phyloP scores from a whole-genome alignment of 2,329 filamentous ascomycete genomes.

The Claviceps digitariae region DNA sequence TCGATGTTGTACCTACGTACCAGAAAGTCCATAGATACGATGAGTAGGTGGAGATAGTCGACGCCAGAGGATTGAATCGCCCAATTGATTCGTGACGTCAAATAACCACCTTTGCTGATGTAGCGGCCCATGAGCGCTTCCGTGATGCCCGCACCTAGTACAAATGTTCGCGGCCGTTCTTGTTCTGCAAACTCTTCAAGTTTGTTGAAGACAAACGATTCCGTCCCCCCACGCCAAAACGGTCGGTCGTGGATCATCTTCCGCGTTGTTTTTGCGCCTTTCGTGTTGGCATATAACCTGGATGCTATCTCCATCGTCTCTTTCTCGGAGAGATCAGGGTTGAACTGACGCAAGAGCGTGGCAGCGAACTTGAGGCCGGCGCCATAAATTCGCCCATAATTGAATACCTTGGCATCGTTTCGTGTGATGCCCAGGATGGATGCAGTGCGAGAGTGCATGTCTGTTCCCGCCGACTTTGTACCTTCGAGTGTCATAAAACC shows the following conservation, averaged over 20 bases:
- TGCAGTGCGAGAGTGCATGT: conserved; percentile 88
- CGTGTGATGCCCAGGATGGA: conserved; percentile 84
- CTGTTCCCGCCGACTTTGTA: conserved; percentile 84
- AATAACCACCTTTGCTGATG: conserved; percentile 78
- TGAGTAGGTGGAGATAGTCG: conserved; percentile 89
- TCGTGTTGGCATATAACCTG: conserved; percentile 77
- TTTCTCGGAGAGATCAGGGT: conserved; percentile 65
- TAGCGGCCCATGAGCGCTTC: conserved; percentile 84
- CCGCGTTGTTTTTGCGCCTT: conserved; percentile 71
- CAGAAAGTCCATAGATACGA: conserved; percentile 90
- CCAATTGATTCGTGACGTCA: conserved; percentile 97
- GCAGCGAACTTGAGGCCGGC: conserved; percentile 88
- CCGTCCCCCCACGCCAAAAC: conserved; percentile 94
- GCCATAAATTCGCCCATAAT: conserved; percentile 98
- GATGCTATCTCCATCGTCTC: conserved; percentile 65
- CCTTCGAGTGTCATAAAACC: conserved; percentile 99
- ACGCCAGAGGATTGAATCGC: conserved; percentile 96
- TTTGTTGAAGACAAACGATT: conserved; percentile 97
- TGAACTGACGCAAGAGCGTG: conserved; percentile 85
- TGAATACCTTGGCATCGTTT: conserved; percentile 95
- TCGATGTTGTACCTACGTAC: conserved; percentile 71
- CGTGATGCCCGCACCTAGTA: conserved; percentile 88
- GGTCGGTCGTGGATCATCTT: conserved; percentile 57
- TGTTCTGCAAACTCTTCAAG: conserved; percentile 97
- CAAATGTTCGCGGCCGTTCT: conserved; percentile 77